Evolutionary conservation across 129 eudicot genomes (phyloP), one percentile per base, ranked within the genome.

Genomic region (Arctium minus): DNA sequence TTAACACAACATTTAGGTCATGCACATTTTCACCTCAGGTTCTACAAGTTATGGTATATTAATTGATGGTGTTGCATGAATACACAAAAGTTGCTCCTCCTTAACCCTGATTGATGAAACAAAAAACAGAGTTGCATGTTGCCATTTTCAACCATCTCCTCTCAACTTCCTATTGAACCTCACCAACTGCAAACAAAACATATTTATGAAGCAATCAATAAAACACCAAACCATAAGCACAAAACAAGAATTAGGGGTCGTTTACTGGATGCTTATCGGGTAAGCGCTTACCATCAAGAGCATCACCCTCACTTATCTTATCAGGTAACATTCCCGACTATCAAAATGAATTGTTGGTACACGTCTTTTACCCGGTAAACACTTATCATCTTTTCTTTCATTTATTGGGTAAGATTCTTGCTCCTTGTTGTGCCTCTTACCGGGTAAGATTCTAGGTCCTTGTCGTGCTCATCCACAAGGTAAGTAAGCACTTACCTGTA

Each of bases 391-490:
- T 22, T 22, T 22, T 22, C 27, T 22, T 22, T 22, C 27, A 22
- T 22, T 22, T 22, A 22, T 22, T 0, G 27, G 27, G 27, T 22
- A 22, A 22, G 27, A 22, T 22, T 22, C 27, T 22, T 22, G 27
- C 88, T 48, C 90, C 98, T 75, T 84, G 92, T 86, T 89, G 94
- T 74, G 90, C 87, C 84, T 95, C 96, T 8, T 97, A 97, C 75
- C 53, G 97, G 92, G 93, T 91, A 53, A 53, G 27, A 22, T 15
- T 8, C 15, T 17, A 48, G 88, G 27, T 22, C 27, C 27, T 22
- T 6, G 77, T 33, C 33, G 38, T 75, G 8, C 0, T 39, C n/a
- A 1, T 36, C 1, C 15, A 48, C 29, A 17, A 30, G 38, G 11
- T 10, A 36, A 7, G 10, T 56, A 27, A 8, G 8, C 44, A 80